Conservation (phyloP, 2,329 filamentous ascomycete species). For the Trichoderma semiorbis region DNA sequence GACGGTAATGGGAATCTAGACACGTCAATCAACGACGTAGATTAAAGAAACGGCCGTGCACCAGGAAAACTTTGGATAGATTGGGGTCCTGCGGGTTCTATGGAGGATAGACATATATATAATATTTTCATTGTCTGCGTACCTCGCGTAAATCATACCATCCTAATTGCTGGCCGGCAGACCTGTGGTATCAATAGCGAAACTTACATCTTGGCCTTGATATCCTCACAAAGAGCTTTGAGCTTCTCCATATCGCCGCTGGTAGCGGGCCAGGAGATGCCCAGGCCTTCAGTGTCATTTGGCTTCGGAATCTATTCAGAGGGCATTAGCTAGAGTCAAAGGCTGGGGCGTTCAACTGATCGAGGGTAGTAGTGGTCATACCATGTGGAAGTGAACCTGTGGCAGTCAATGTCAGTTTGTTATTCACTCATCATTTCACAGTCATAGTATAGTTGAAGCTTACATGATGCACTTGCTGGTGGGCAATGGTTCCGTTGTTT, state of each 20-base stretch:
- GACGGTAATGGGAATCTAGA: constrained; percentile 1
- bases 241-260: constrained; percentile 76
- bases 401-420: constrained; percentile 9
- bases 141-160: neutral
- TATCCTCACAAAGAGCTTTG: constrained; percentile 73
- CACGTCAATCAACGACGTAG: constrained; percentile 14
- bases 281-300: constrained; percentile 74
- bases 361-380: constrained; percentile 37
- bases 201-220: constrained; percentile 82
- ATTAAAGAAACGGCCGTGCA: neutral
- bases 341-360: neutral
- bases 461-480: constrained; percentile 91
- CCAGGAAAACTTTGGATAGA: constrained; percentile 3
- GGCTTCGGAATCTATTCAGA: constrained; percentile 81
- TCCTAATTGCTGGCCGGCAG: neutral
- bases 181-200: neutral
- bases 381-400: constrained; percentile 91
- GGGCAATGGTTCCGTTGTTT: constrained; percentile 89
- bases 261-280: constrained; percentile 75
- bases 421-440: neutral
- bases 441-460: constrained; percentile 29
- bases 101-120: neutral
- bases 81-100: neutral
- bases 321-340: neutral
- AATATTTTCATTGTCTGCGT: neutral